Evolutionary conservation across 1,284 basidiomycete genomes (phyloP), one percentile per base, ranked within the genome.

Genomic region (Neolentinus lepideus): DNA sequence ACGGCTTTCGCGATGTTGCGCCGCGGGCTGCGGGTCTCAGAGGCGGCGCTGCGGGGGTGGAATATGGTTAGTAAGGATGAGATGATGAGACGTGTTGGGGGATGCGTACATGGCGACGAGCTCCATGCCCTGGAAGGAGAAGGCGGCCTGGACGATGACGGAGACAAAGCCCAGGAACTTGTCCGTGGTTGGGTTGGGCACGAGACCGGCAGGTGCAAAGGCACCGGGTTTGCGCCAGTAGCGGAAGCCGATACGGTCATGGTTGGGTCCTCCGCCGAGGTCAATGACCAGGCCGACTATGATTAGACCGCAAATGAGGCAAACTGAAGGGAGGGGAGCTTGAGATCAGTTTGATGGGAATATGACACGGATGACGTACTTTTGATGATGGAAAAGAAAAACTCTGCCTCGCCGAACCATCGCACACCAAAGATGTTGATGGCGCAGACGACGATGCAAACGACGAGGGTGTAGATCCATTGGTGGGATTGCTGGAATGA

Each of bases 361-460:
- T 75, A 68, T 66, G 72, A 6, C 14, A 50, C 6, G n/a, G 19
- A 22, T 6, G 22, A 64, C 78, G 61, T 58, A 85, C 82, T 61
- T 62, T 87, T 85, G 67, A 85, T 79, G 56, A 82, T 71, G 6
- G 84, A 80, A 67, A 87, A 85, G 52, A 75, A 51, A 67, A 86
- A 85, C 64, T 87, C 83, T 24, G 82, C 80, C 78, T 66, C 63
- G 26, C 65, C 66, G 47, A 71, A 70, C 58, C 63, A 83, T 70
- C 76, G 73, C 14, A 90, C 87, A 58, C 89, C 88, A 59, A 92
- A 84, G 51, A 92, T 78, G 67, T 94, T 94, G 73, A 90, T 82
- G 9, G 76, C 62, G 61, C 81, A 79, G 26, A 88, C 80, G 3
- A 80, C 64, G 16, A 88, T 70, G 47, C 83, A 77, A 50, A 85